A percentile compares a stretch with the other conserved stretches of the same genome.
phyloP scores from a whole-genome alignment of 345 rosid species.

The Aquilaria sinensis region DNA sequence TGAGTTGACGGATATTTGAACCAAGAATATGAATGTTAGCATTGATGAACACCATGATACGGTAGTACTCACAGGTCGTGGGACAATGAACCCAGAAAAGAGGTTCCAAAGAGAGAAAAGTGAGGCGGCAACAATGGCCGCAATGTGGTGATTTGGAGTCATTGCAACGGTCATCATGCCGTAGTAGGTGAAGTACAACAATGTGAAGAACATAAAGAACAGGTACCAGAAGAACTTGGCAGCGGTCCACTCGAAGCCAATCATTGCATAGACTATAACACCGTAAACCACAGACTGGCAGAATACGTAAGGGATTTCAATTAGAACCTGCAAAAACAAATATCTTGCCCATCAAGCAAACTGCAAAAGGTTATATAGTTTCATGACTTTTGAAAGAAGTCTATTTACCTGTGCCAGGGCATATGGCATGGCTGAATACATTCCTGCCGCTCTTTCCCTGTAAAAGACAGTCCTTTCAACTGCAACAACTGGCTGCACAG shows the following conservation, averaged over 20 bases:
- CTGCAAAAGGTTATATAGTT: too few species aligned
- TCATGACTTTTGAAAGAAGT: neutral
- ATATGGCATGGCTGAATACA: constrained; percentile 75
- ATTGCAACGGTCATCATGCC: constrained; percentile 71
- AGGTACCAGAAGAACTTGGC: constrained; percentile 59
- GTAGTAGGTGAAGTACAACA: constrained; percentile 60
- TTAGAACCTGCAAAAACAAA: constrained; percentile 25
- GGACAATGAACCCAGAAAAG: constrained; percentile 60
- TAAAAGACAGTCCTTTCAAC: constrained; percentile 73
- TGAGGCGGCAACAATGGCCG: constrained; percentile 43
- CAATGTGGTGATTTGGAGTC: constrained; percentile 60
- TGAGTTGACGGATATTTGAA: neutral
- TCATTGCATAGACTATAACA: constrained; percentile 52
- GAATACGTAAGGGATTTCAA: constrained; percentile 55
- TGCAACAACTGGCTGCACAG: constrained; percentile 69
- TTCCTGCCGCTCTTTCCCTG: constrained; percentile 76
- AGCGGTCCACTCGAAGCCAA: constrained; percentile 53
- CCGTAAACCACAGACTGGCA: constrained; percentile 44
- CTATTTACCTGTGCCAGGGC: constrained; percentile 50
- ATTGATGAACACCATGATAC: neutral
- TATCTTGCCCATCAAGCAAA: neutral
- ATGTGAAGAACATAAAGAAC: constrained; percentile 52
- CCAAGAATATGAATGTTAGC: too few species aligned
- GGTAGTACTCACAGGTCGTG: constrained; percentile 40
- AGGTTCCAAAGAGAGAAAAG: constrained; percentile 52